phyloP scores from a whole-genome alignment of 306 rosid species.

The Sechiopsis laciniata region DNA sequence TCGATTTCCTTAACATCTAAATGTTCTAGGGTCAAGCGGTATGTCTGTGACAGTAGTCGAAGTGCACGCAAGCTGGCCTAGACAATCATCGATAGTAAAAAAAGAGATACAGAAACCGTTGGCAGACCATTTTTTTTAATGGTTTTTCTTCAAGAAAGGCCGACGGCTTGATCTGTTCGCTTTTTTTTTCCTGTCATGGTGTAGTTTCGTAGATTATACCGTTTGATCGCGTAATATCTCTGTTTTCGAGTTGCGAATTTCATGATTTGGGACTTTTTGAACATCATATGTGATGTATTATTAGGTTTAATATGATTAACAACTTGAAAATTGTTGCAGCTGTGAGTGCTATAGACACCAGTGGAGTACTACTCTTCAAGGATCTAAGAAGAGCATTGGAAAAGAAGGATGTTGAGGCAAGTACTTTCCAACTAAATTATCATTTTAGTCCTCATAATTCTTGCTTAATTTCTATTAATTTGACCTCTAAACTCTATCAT shows the following conservation, averaged over 20 bases:
- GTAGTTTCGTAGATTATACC: too few relatives aligned
- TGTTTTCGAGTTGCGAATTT: background rate
- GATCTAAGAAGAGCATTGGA: slow-evolving; percentile 48
- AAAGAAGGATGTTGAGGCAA: slow-evolving; percentile 57
- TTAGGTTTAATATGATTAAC: background rate
- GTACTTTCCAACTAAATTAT: background rate
- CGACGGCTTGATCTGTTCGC: background rate
- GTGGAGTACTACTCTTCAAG: slow-evolving; percentile 65
- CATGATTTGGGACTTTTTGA: background rate
- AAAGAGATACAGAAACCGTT: too few relatives aligned
- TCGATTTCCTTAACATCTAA: too few relatives aligned
- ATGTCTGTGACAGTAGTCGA: too few relatives aligned
- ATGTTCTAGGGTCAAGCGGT: too few relatives aligned
- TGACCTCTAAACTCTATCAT: background rate
- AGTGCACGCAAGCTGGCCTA: too few relatives aligned
- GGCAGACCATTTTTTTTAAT: too few relatives aligned
- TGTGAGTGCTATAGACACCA: slow-evolving; percentile 79
- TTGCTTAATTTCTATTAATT: background rate
- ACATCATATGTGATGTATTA: background rate
- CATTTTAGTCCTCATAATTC: background rate
- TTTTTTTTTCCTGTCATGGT: background rate
- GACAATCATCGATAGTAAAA: too few relatives aligned
- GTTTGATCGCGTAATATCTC: background rate
- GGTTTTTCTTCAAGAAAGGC: too few relatives aligned
- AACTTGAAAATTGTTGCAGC: slow-evolving; percentile 41